phyloP scores from a whole-genome alignment of 2,329 filamentous ascomycete species.

The Fusarium fujikuroi region DNA sequence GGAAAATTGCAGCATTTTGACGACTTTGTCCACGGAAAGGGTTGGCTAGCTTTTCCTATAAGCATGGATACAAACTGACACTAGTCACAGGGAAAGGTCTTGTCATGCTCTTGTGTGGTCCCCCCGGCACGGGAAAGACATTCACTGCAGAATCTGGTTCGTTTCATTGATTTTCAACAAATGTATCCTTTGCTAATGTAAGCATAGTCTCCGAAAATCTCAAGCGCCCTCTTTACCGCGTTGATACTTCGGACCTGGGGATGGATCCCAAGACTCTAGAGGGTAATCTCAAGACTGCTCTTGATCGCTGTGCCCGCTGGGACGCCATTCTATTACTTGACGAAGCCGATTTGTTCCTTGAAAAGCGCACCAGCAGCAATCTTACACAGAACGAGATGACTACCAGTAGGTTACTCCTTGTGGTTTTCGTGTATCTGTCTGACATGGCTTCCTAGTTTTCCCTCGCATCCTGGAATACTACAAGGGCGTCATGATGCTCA shows the following conservation, averaged over 20 bases:
- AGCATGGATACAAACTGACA: not conserved
- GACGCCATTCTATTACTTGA: slow-evolving; percentile 52
- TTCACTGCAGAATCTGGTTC: slow-evolving; percentile 50
- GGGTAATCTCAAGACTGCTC: not conserved
- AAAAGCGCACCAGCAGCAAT: slow-evolving; percentile 40
- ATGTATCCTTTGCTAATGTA: not conserved
- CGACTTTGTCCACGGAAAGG: not conserved
- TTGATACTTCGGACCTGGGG: slow-evolving; percentile 16
- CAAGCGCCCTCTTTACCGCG: slow-evolving; percentile 9
- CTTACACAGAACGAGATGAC: slow-evolving; percentile 41
- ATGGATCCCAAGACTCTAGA: not conserved
- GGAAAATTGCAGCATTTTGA: not conserved
- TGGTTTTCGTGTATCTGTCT: not conserved
- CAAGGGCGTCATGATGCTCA: slow-evolving; percentile 52
- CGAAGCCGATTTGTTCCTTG: slow-evolving; percentile 53
- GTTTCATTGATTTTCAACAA: too few species aligned
- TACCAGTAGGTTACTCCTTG: slow-evolving; percentile 31
- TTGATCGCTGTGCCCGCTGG: slow-evolving; percentile 48
- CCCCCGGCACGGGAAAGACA: slow-evolving; percentile 52
- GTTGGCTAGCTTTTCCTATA: not conserved
- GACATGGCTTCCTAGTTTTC: slow-evolving; percentile 2
- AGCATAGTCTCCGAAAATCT: slow-evolving; percentile 33
- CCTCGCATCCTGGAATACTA: slow-evolving; percentile 51
- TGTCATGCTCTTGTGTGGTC: slow-evolving; percentile 49
- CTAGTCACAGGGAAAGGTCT: slow-evolving; percentile 38